Evolutionary conservation across 352 stramenopile genomes (phyloP).

Genomic region (Lagenidium giganteum): DNA sequence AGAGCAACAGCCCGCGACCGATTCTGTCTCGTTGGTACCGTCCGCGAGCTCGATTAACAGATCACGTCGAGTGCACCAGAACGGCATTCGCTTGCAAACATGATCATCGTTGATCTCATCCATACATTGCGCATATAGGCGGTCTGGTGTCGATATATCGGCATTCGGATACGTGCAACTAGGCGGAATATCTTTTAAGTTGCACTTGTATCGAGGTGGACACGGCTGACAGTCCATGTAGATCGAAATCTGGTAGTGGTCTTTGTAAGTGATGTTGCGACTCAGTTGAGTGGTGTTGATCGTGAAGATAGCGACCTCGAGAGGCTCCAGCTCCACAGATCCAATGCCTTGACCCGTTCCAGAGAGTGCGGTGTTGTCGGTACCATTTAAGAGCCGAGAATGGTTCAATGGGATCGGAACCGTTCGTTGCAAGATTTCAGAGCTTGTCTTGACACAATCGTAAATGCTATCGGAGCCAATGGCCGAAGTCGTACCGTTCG

Average conservation of each 20-base stretch:
- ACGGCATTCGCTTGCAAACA: slow-evolving; percentile 60
- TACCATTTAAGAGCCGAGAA: slow-evolving; percentile 43
- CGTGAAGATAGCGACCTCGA: slow-evolving; percentile 90
- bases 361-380: slow-evolving; percentile 75
- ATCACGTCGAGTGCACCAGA: slow-evolving; percentile 44
- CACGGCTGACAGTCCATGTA: slow-evolving; percentile 96
- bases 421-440: slow-evolving; percentile 87
- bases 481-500: slow-evolving; percentile 87
- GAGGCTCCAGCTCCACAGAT: slow-evolving; percentile 74
- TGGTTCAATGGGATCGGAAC: slow-evolving; percentile 67
- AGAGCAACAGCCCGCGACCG: slow-evolving; percentile 74
- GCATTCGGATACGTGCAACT: slow-evolving; percentile 65
- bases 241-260: slow-evolving; percentile 93
- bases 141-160: slow-evolving; percentile 31
- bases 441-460: slow-evolving; percentile 87
- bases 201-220: slow-evolving; percentile 89
- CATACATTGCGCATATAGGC: slow-evolving; percentile 49
- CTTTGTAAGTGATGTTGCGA: slow-evolving; percentile 94
- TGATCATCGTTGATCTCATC: slow-evolving; percentile 24
- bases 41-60: slow-evolving; percentile 18
- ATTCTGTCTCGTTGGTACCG: slow-evolving; percentile 11
- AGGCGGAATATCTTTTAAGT: slow-evolving; percentile 33
- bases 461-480: slow-evolving; percentile 70
- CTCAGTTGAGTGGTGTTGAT: slow-evolving; percentile 89
- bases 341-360: slow-evolving; percentile 51